Conservation (phyloP, 1,139 yeast genomes). For the Yamadazyma oceani region DNA sequence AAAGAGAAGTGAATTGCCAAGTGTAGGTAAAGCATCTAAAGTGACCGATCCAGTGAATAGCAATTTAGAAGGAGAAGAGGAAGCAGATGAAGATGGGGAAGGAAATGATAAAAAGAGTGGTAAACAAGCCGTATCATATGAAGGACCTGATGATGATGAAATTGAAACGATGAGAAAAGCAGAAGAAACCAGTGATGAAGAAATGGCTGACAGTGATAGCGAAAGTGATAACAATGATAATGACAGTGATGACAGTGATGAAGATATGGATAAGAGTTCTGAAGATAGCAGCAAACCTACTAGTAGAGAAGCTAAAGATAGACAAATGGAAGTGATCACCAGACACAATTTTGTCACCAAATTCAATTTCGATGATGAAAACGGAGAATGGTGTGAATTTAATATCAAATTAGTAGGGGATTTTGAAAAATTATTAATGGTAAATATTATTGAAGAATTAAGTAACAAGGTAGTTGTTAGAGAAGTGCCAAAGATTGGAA, state of each 20-base stretch:
- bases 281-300: constrained; percentile 5
- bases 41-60: constrained; percentile 41
- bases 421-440: constrained; percentile 94
- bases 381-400: constrained; percentile 93
- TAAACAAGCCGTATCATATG: constrained; percentile 89
- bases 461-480: constrained; percentile 91
- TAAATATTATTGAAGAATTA: constrained; percentile 89
- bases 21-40: constrained; percentile 73
- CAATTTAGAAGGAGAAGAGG: constrained; percentile 39
- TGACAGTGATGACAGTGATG: constrained; percentile 25
- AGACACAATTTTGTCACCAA: constrained; percentile 70
- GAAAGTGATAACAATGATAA: constrained; percentile 21
- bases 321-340: constrained; percentile 80
- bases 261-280: constrained; percentile 17
- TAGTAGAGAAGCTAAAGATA: constrained; percentile 64
- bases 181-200: constrained; percentile 71
- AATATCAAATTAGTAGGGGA: constrained; percentile 74
- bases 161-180: constrained; percentile 83
- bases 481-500: constrained; percentile 86
- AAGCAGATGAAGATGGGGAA: constrained; percentile 53
- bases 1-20: constrained; percentile 58
- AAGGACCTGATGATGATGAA: constrained; percentile 93
- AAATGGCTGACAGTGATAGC: constrained; percentile 32
- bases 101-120: constrained; percentile 65
- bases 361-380: constrained; percentile 85